Evolutionary conservation across 495 filamentous ascomycete genomes (phyloP).

Genomic region (Darksidea phi): DNA sequence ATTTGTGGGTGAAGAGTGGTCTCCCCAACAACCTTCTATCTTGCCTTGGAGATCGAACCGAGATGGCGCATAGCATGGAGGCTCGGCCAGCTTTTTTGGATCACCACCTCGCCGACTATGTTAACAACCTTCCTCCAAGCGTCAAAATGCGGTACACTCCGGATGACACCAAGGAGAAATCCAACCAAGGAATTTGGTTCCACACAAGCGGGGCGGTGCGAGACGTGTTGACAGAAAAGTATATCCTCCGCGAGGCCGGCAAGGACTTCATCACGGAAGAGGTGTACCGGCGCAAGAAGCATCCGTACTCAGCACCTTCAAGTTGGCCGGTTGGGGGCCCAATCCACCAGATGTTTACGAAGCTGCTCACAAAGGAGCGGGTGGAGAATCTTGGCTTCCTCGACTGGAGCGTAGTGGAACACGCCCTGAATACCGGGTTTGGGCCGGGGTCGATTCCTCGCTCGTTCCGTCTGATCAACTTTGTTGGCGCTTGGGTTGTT

Average conservation of each 20-base stretch:
- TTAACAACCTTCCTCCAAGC: constrained; percentile 49
- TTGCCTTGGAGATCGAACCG: constrained; percentile 51
- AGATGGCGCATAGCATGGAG: constrained; percentile 55
- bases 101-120: constrained; percentile 52
- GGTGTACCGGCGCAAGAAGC: neutral
- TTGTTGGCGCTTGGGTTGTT: too few relatives aligned
- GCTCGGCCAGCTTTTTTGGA: constrained; percentile 53
- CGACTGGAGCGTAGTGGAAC: neutral
- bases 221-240: neutral
- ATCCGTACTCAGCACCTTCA: neutral
- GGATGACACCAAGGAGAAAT: too few relatives aligned
- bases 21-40: constrained; percentile 39
- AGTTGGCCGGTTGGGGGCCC: neutral
- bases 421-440: neutral
- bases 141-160: neutral
- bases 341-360: neutral
- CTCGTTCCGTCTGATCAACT: too few relatives aligned
- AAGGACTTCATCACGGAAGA: neutral
- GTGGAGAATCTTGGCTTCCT: neutral
- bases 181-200: too few relatives aligned
- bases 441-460: neutral
- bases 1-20: neutral
- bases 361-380: neutral
- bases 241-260: neutral
- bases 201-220: neutral